phyloP scores from a whole-genome alignment of 1,139 yeast species.

The Tardiomyces depauwii region DNA sequence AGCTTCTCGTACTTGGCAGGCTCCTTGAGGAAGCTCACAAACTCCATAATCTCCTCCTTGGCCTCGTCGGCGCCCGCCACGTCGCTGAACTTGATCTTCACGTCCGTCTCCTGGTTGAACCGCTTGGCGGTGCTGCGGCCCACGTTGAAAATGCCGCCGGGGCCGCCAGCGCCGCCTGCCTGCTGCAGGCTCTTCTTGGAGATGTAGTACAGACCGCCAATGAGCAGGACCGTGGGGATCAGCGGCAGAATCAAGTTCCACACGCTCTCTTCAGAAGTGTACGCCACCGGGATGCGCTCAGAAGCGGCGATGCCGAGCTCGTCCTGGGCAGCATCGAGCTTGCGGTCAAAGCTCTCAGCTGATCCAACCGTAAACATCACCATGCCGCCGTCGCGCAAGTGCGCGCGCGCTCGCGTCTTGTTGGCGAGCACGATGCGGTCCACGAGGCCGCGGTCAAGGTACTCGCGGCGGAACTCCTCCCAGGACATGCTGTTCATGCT shows the following conservation, averaged over 20 bases:
- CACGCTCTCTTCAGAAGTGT: slow-evolving; percentile 47
- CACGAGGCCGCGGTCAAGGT: slow-evolving; percentile 76
- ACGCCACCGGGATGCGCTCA: slow-evolving; percentile 76
- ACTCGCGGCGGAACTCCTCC: slow-evolving; percentile 80
- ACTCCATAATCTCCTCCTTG: slow-evolving; percentile 96
- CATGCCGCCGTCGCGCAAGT: slow-evolving; percentile 20
- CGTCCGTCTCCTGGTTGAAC: slow-evolving; percentile 85
- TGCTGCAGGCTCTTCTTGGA: slow-evolving; percentile 28
- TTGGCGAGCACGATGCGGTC: slow-evolving; percentile 66
- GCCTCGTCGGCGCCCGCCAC: slow-evolving; percentile 98
- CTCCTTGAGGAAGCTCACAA: slow-evolving; percentile 81
- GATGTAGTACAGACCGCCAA: slow-evolving; percentile 70
- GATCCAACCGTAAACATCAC: slow-evolving; percentile 74
- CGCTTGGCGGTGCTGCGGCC: slow-evolving; percentile 87
- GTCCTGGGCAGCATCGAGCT: slow-evolving; percentile 65
- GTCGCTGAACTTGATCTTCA: slow-evolving; percentile 78
- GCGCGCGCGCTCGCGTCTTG: slow-evolving; percentile 55
- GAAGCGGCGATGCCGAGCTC: slow-evolving; percentile 48
- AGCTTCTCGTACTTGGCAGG: slow-evolving; percentile 82
- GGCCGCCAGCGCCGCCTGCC: slow-evolving; percentile 43
- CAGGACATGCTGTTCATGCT: slow-evolving; percentile 44
- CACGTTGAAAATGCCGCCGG: slow-evolving; percentile 40
- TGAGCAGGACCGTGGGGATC: slow-evolving; percentile 69
- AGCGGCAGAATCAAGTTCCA: slow-evolving; percentile 58
- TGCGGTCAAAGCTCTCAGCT: slow-evolving; percentile 81